phyloP scores from a whole-genome alignment of 805 yeast species.

The Maudiozyma serrabonitensis region DNA sequence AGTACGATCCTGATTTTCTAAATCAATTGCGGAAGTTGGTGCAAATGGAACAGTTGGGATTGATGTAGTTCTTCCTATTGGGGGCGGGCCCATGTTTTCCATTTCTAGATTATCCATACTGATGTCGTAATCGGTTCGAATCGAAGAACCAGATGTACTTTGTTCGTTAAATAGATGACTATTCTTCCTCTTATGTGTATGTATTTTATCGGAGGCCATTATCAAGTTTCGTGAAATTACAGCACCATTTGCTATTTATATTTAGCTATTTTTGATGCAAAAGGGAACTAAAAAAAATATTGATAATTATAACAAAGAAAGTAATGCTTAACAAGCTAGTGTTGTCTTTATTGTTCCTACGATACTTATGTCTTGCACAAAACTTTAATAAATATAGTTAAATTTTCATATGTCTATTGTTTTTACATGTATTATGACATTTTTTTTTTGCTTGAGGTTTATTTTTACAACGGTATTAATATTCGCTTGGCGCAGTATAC shows the following conservation, averaged over 20 bases:
- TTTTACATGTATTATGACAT: too few species aligned
- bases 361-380: too few species aligned
- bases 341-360: too few species aligned
- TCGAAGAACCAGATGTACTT: constrained; percentile 17
- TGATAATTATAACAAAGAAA: too few species aligned
- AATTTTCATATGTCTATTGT: not conserved
- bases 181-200: constrained; percentile 23
- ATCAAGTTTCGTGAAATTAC: not conserved
- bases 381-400: too few species aligned
- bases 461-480: too few species aligned
- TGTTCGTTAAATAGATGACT: constrained; percentile 23
- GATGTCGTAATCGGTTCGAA: constrained; percentile 4
- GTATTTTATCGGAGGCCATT: constrained; percentile 1
- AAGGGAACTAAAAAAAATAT: too few species aligned
- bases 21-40: not conserved
- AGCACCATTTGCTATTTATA: too few species aligned
- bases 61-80: constrained; percentile 1
- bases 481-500: too few species aligned
- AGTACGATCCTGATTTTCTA: constrained; percentile 3
- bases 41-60: not conserved
- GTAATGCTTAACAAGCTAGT: too few species aligned
- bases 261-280: too few species aligned
- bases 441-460: too few species aligned
- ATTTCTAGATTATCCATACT: constrained; percentile 4
- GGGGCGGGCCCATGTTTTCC: constrained; percentile 3